Evolutionary conservation across 140 eudicot genomes (phyloP).

Genomic region (Flaveria floridana): DNA sequence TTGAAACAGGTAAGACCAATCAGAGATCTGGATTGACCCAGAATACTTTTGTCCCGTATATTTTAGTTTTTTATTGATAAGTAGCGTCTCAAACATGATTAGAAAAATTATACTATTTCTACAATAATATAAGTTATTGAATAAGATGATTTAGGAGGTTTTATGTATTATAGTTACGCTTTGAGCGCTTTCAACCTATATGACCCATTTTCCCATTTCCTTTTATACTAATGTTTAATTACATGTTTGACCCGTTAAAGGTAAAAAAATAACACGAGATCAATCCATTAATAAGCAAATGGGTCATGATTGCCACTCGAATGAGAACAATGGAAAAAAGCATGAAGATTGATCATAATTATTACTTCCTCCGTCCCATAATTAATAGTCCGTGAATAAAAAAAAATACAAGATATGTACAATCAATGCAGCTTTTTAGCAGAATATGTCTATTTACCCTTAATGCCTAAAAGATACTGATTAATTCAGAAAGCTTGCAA

Average conservation of each 20-base stretch:
- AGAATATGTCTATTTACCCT: background rate
- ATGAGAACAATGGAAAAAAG: constrained; percentile 11
- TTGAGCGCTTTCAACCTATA: background rate
- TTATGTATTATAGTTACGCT: background rate
- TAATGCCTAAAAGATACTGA: background rate
- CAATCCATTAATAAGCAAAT: background rate
- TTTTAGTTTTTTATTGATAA: background rate
- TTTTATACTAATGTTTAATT: background rate
- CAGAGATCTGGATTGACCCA: background rate
- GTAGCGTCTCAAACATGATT: background rate
- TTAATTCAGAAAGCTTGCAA: background rate
- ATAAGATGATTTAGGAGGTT: constrained; percentile 7
- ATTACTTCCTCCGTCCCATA: background rate
- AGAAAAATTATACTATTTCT: background rate
- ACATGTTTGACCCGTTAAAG: background rate
- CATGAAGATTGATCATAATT: constrained; percentile 10
- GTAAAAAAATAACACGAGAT: background rate
- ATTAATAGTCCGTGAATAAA: background rate
- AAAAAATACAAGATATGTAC: background rate
- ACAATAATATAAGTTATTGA: background rate
- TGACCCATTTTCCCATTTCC: background rate
- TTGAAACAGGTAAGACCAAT: background rate
- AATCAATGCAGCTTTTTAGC: background rate
- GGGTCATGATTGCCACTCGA: background rate
- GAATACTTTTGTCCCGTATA: background rate